phyloP scores from a whole-genome alignment of 2,329 filamentous ascomycete species.

The Scedosporium boydii region DNA sequence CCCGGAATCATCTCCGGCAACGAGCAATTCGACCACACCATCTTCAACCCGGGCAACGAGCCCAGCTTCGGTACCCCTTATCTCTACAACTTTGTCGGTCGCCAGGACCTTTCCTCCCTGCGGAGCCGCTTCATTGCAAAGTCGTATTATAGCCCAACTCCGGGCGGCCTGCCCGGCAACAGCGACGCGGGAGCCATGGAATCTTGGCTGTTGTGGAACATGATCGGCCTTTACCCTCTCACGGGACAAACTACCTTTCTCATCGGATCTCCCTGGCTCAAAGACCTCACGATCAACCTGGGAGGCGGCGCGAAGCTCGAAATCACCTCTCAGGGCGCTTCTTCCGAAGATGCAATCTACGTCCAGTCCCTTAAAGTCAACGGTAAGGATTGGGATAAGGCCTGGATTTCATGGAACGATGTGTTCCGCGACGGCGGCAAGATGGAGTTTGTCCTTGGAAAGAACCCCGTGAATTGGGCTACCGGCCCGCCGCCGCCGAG shows the following conservation, averaged over 20 bases:
- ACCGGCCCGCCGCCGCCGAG: conserved; percentile 52
- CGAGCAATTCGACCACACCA: conserved; percentile 37
- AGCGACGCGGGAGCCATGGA: conserved; percentile 67
- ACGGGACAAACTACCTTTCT: conserved; percentile 61
- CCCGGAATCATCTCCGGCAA: conserved; percentile 32
- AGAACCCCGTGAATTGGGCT: conserved; percentile 42
- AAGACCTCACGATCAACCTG: conserved; percentile 48
- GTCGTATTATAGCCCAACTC: conserved; percentile 45
- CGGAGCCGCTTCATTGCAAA: conserved; percentile 50
- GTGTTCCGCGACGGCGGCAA: conserved; percentile 55
- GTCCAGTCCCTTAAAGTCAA: conserved; percentile 61
- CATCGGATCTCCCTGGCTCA: conserved; percentile 55
- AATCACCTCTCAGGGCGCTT: conserved; percentile 39
- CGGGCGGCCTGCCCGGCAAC: conserved; percentile 56
- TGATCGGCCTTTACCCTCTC: conserved; percentile 59
- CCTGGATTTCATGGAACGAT: conserved; percentile 58
- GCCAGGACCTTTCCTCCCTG: conserved; percentile 51
- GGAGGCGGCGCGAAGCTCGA: conserved; percentile 42
- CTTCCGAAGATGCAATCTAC: conserved; percentile 37
- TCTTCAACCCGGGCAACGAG: conserved; percentile 61
- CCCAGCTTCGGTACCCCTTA: conserved; percentile 59
- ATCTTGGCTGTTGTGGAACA: conserved; percentile 58
- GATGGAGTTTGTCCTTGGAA: conserved; percentile 55
- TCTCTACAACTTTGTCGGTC: conserved; percentile 57
- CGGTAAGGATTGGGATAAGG: conserved; percentile 49